Base-by-base conservation (phyloP, 106 monocot genomes). In the Dactylorhiza incarnata region DNA sequence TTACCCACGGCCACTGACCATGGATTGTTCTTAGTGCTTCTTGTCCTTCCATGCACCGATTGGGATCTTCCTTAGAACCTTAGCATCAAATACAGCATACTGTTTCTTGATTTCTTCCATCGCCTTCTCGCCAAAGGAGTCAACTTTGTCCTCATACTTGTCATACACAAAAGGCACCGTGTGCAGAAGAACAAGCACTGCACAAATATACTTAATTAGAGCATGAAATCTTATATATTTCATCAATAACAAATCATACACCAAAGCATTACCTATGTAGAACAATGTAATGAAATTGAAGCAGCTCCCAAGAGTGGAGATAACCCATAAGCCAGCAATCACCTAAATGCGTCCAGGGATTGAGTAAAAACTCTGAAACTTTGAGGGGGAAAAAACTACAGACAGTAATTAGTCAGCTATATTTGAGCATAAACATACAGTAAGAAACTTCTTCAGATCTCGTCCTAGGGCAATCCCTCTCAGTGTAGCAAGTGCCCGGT, bases 401-500 rank as follows among this genome's bases (percentile, higher is more conserved):
- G 19, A 2, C 12, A 12, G 11, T 26, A 9, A 65, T 29, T 22
- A 20, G 3, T 37, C 37, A 63, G 69, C 17, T 46, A 46, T 37
- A 1, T 45, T 46, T 19, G 5, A 20, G 19, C 43, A 74, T 80
- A 17, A 29, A 78, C 85, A 56, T 88, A 89, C 89, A 26, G 67
- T 73, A 70, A 89, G 86, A 77, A 89, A 84, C 46, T 78, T 83
- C 74, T 82, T 78, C 51, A 89, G 68, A 71, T 89, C 83, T 3
- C 66, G 54, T 49, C 89, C 89, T 11, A 79, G 77, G 7, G 89
- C 86, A 56, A 86, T 82, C 5, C 80, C 82, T 49, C 83, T 79
- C 53, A 89, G 58, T 16, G 49, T 20, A 48, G 73, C 54, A 24
- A 84, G 5, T 11, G 22, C 73, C 43, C 79, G 17, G 70, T 86